Conservation (phyloP, 495 filamentous ascomycete species). For the Gamarada debralockiae region DNA sequence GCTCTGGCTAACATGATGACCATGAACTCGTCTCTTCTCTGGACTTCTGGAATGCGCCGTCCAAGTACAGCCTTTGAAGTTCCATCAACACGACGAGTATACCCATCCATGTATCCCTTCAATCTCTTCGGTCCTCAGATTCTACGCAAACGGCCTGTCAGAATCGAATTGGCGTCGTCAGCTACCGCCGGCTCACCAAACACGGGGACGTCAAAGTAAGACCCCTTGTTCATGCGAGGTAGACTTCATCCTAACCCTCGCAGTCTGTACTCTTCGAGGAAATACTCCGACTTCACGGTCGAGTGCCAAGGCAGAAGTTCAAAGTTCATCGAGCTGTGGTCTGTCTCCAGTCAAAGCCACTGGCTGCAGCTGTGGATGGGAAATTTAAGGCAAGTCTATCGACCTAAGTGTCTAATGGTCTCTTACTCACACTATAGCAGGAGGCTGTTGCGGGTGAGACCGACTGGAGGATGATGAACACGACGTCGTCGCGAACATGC, state of each 20-base stretch:
- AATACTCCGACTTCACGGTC: conserved; percentile 17
- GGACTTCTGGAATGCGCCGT: too few species aligned
- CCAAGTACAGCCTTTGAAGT: too few species aligned
- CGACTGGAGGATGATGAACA: conserved; percentile 13
- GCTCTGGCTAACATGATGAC: conserved; percentile 11
- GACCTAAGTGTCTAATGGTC: too few species aligned
- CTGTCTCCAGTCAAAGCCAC: conserved; percentile 14
- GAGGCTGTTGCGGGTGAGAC: conserved; percentile 1
- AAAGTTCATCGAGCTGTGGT: conserved; percentile 15
- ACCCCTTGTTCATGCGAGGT: too few species aligned
- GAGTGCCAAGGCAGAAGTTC: conserved; percentile 10
- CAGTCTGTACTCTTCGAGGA: conserved; percentile 4
- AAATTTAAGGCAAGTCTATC: conserved; percentile 9
- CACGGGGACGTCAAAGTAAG: too few species aligned
- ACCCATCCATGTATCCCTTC: too few species aligned
- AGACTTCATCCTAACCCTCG: neutral
- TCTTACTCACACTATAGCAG: neutral
- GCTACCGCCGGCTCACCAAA: too few species aligned
- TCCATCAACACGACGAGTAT: too few species aligned
- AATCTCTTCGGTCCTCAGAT: too few species aligned
- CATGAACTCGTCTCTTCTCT: too few species aligned
- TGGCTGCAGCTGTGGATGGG: conserved; percentile 9
- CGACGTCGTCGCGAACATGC: conserved; percentile 6
- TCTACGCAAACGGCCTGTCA: too few species aligned
- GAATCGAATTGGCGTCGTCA: too few species aligned